Conservation (phyloP, 2,329 filamentous ascomycete genomes). For the Cladosporium colombiae region DNA sequence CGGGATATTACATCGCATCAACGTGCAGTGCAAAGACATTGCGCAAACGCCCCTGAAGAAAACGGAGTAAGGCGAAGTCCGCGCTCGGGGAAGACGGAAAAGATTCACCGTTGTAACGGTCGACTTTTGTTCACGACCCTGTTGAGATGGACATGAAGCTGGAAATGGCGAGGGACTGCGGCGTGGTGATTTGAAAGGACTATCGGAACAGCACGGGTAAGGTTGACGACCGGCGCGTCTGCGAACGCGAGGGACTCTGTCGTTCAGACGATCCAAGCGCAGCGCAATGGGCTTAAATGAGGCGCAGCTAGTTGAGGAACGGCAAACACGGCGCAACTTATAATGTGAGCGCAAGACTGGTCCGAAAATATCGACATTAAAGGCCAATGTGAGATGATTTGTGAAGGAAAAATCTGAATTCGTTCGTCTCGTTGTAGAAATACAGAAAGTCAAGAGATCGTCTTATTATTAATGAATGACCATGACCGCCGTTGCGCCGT, state of each 20-base stretch:
- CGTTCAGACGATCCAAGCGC: not conserved
- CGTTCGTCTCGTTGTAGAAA: not conserved
- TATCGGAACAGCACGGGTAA: not conserved
- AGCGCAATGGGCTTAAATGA: not conserved
- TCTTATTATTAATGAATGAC: not conserved
- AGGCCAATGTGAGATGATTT: not conserved
- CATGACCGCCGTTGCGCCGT: not conserved
- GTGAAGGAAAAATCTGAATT: not conserved
- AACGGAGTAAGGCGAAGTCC: not conserved
- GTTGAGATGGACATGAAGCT: not conserved
- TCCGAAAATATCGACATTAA: not conserved
- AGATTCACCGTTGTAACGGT: not conserved
- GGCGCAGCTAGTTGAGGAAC: not conserved
- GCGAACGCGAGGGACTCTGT: not conserved
- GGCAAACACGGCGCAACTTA: not conserved
- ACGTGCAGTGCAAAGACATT: not conserved
- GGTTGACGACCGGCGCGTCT: not conserved
- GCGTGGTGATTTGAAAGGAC: not conserved
- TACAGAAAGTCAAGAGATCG: not conserved
- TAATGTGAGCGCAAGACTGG: not conserved
- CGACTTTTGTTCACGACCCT: not conserved
- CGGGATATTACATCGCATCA: not conserved
- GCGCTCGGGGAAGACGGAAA: not conserved
- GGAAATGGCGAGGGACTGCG: not conserved
- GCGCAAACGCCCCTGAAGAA: not conserved